A percentile compares a stretch with the other conserved stretches of the same genome.
These are phyloP conservation scores for Cryptosporidium baileyi DNA, from an alignment of 169 alveolate species.

Conservation along the genomic window DNA sequence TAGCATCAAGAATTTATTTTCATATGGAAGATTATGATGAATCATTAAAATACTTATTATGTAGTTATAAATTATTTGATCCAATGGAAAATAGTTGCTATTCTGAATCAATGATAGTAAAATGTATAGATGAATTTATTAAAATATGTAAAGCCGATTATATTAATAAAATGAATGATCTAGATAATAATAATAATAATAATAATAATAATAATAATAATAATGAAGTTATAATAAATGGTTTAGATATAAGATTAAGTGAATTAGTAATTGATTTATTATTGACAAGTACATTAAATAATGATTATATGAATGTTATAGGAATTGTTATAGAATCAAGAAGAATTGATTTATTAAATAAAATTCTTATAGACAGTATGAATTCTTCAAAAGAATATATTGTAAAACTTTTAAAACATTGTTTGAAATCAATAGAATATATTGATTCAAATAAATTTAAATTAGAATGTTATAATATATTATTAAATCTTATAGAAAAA, in stretches of 20 bases:
- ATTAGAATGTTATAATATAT: conserved; percentile 4
- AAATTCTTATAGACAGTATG: conserved; percentile 74
- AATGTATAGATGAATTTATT: conserved; percentile 78
- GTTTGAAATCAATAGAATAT: background rate
- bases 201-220: background rate
- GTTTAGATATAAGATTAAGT: conserved; percentile 82
- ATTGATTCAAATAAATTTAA: conserved; percentile 30
- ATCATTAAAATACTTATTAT: conserved; percentile 93
- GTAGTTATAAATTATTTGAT: conserved; percentile 90
- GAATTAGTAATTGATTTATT: conserved; percentile 87
- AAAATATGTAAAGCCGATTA: conserved; percentile 65
- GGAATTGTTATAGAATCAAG: conserved; percentile 95
- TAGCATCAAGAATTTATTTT: conserved; percentile 93
- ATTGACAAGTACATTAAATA: conserved; percentile 83
- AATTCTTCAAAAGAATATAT: background rate
- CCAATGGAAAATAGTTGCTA: conserved; percentile 78
- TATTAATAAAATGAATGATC: background rate
- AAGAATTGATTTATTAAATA: conserved; percentile 87
- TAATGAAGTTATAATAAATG: conserved; percentile 21
- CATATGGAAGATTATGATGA: conserved; percentile 93
- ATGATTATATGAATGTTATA: conserved; percentile 88
- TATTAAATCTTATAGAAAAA: background rate
- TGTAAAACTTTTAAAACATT: conserved; percentile 2
- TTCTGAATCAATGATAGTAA: conserved; percentile 79
- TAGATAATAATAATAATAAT: background rate